Evolutionary conservation across 2,329 filamentous ascomycete species (phyloP).

Genomic region (Trichoderma breve): DNA sequence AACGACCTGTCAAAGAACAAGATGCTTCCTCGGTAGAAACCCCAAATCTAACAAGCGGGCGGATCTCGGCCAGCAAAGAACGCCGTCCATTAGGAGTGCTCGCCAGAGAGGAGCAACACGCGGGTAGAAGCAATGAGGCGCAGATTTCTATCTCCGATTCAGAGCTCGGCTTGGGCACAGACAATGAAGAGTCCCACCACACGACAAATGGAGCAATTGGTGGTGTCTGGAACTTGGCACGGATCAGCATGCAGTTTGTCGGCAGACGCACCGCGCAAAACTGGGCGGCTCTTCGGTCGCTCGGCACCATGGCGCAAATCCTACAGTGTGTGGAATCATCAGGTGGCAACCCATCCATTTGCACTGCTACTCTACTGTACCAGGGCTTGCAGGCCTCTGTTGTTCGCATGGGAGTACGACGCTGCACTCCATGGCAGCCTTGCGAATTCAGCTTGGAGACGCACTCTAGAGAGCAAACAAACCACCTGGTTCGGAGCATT

Average conservation of each 20-base stretch:
- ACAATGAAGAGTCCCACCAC: conserved; percentile 1
- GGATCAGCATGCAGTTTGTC: not conserved
- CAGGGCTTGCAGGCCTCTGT: not conserved
- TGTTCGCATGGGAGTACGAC: not conserved
- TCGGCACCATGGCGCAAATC: not conserved
- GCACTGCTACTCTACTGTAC: not conserved
- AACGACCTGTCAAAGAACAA: not conserved
- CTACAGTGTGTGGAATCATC: conserved; percentile 2
- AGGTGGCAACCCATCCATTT: not conserved
- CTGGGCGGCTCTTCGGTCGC: not conserved
- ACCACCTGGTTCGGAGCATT: not conserved
- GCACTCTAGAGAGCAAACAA: not conserved
- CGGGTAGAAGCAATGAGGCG: not conserved
- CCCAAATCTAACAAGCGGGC: not conserved
- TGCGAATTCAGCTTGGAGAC: not conserved
- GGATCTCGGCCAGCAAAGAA: not conserved
- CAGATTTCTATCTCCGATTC: conserved; percentile 4
- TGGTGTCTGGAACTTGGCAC: not conserved
- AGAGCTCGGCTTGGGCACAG: not conserved
- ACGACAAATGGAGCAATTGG: not conserved
- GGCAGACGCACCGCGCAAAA: not conserved
- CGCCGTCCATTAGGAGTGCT: not conserved
- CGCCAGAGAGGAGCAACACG: not conserved
- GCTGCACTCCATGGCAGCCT: not conserved
- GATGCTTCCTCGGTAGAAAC: not conserved